Evolutionary conservation across 2,329 filamentous ascomycete genomes (phyloP), one percentile per base, ranked within the genome.

Genomic region (Sporothrix mexicana): DNA sequence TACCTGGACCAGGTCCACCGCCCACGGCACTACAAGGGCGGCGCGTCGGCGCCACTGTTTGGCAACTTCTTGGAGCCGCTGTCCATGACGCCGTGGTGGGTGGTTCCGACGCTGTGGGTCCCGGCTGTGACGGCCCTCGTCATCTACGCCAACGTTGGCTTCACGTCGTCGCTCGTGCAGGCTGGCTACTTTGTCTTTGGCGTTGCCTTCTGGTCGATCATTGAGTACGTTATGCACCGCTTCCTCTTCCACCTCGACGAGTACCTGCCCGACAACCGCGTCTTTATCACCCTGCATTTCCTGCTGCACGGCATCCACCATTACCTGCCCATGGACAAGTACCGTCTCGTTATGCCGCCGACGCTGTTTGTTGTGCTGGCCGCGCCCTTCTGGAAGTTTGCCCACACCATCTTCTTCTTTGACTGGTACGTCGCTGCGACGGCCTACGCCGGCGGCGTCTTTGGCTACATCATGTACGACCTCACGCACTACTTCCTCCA

Each of bases 31-130:
- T 99, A 98, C 87, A 97, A 91, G 80, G 95, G 95, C 76, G 96
- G 96, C 73, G 90, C 90, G 75, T 98, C 94, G 7, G 96, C 96
- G 51, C 96, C 96, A 23, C 84, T 99, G 30, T 99, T 99, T 82
- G 96, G 96, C 74, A 98, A 99, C 83, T 97, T 99, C 81, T 85
- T 99, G n/a, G 96, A 99, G 83, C 96, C 96, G n/a, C 84, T 99
- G 73, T 95, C 91, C 81, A 92, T 95, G 86, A 99, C 96, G 2
- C 89, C 96, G 1, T 99, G 96, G 96, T 99, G 92, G 90, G 81
- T 97, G 61, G 87, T 99, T 12, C 96, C 96, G 2, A 86, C 86
- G 0, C 74, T 97, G 1, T 99, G 96, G 96, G 80, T 96, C 57
- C 96, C 96, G n/a, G 88, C 85, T 20, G 88, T 97, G 57, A 78